Percentiles rank a stretch among this genome's conserved stretches.
Evolutionary conservation across 2,329 filamentous ascomycete genomes (phyloP).

Genomic region (Fusarium solani-melongenae): DNA sequence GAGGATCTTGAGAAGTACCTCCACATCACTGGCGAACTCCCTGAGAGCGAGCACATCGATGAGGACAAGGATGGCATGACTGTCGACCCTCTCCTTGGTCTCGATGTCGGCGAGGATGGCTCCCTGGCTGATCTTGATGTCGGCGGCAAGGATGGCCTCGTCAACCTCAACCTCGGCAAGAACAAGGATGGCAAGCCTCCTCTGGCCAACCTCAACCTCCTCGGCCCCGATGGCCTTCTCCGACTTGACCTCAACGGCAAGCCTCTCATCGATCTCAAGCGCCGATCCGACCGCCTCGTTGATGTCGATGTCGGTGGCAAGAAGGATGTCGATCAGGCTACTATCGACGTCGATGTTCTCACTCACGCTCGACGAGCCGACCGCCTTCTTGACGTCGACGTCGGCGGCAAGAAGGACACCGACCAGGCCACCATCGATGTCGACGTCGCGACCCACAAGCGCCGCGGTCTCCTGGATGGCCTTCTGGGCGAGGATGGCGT

Average conservation of each 20-base stretch:
- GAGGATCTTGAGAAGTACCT: constrained; percentile 39
- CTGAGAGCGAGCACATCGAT: neutral
- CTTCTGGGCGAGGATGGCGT: neutral
- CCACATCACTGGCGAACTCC: constrained; percentile 18
- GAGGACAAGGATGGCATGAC: constrained; percentile 1
- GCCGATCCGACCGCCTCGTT: constrained; percentile 4
- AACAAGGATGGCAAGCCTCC: constrained; percentile 10
- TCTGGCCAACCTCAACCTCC: constrained; percentile 12
- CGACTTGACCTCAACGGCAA: constrained; percentile 15
- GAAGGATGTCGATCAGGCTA: constrained; percentile 11
- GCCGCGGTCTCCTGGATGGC: neutral
- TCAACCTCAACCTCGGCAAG: constrained; percentile 14
- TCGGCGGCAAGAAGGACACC: constrained; percentile 15
- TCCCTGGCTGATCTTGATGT: constrained; percentile 8
- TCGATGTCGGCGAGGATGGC: constrained; percentile 10
- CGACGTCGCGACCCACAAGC: constrained; percentile 17
- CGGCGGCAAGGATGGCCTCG: constrained; percentile 11
- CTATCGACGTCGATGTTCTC: constrained; percentile 21
- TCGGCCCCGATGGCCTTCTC: constrained; percentile 13
- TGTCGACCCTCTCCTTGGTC: constrained; percentile 13
- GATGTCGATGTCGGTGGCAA: constrained; percentile 12
- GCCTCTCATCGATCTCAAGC: constrained; percentile 2
- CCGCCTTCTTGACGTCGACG: constrained; percentile 3
- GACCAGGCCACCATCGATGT: constrained; percentile 22
- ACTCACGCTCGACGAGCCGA: neutral